A percentile compares a stretch with the other conserved stretches of the same genome.
Conservation (phyloP, 2,329 filamentous ascomycete species). For the Drechslerella coelobrocha region DNA sequence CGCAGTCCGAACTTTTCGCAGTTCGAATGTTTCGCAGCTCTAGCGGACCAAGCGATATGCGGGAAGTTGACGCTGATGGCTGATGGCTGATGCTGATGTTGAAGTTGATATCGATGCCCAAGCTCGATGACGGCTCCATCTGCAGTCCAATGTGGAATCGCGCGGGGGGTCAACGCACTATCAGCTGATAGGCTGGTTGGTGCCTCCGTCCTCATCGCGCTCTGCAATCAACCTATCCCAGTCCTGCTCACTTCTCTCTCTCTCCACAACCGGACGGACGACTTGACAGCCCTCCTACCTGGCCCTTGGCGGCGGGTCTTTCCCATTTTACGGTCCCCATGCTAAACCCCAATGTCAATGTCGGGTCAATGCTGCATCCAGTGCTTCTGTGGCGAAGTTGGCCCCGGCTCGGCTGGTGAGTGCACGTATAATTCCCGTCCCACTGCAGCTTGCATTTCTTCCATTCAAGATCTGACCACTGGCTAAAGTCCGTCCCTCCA, state of each 20-base stretch:
- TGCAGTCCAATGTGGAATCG: not conserved
- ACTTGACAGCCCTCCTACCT: not conserved
- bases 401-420: not conserved
- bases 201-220: not conserved
- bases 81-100: not conserved
- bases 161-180: not conserved
- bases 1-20: not conserved
- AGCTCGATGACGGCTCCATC: too few relatives aligned
- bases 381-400: not conserved
- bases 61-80: not conserved
- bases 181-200: not conserved
- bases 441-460: not conserved
- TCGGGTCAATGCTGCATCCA: not conserved
- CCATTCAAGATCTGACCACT: not conserved
- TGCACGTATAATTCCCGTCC: too few relatives aligned
- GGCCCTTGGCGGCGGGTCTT: not conserved
- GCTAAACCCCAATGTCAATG: slow-evolving; percentile 1
- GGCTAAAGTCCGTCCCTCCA: not conserved
- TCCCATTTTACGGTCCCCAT: too few relatives aligned
- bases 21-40: not conserved
- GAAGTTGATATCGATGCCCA: not conserved
- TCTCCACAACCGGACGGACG: not conserved
- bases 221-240: not conserved
- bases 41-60: too few relatives aligned
- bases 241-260: not conserved